These are phyloP conservation scores for Akebia trifoliata DNA, from an alignment of 164 flowering plant species.

Conservation along the genomic window DNA sequence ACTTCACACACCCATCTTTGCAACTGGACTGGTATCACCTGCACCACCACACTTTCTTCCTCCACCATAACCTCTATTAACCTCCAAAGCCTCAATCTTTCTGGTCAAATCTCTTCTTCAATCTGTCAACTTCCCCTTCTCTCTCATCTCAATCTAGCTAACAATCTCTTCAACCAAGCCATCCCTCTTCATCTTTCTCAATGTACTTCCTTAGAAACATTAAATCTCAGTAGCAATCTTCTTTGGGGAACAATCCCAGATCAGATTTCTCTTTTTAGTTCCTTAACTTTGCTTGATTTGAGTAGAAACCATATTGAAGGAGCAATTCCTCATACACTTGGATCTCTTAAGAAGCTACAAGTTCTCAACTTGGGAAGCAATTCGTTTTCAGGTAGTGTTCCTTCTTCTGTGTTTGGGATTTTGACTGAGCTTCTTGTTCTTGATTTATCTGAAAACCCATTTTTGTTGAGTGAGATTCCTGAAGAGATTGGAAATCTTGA, in stretches of 20 bases:
- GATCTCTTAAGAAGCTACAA: conserved; percentile 40
- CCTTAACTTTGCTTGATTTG: conserved; percentile 58
- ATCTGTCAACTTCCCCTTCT: conserved; percentile 54
- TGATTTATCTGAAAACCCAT: conserved; percentile 64
- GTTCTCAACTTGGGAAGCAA: conserved; percentile 73
- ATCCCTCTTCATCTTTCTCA: conserved; percentile 73
- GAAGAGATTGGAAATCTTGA: conserved; percentile 48
- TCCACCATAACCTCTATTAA: conserved; percentile 45
- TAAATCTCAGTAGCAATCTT: conserved; percentile 77
- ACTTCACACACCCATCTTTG: conserved; percentile 41
- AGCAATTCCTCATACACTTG: conserved; percentile 53
- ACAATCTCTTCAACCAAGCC: conserved; percentile 66
- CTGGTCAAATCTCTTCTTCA: conserved; percentile 70
- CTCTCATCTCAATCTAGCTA: conserved; percentile 59
- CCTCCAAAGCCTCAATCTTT: conserved; percentile 67
- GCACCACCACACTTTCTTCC: conserved; percentile 27
- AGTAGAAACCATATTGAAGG: conserved; percentile 69
- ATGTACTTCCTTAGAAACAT: conserved; percentile 44
- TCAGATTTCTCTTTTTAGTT: conserved; percentile 51
- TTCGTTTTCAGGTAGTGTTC: conserved; percentile 62
- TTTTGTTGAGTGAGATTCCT: conserved; percentile 62
- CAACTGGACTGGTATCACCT: conserved; percentile 81
- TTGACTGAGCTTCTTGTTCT: conserved; percentile 58
- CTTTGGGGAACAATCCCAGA: conserved; percentile 84
- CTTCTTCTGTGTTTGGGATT: conserved; percentile 44